phyloP scores from a whole-genome alignment of 2,329 filamentous ascomycete species.

The Ustilaginoidea virens region DNA sequence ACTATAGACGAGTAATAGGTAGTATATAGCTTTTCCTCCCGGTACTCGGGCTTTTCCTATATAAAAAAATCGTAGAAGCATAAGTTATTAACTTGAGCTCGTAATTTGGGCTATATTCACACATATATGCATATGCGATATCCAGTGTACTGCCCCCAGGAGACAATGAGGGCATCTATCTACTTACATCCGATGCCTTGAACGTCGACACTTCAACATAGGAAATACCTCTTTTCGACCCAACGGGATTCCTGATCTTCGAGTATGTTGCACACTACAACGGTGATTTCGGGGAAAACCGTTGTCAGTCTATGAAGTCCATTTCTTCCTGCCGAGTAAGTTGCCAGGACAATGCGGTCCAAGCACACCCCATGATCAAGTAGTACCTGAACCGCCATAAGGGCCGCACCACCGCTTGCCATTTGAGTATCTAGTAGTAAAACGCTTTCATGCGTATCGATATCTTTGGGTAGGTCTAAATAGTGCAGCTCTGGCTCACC shows the following conservation, averaged over 20 bases:
- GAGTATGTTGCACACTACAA: slow-evolving; percentile 72
- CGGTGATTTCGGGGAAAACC: slow-evolving; percentile 75
- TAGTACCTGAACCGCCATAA: slow-evolving; percentile 95
- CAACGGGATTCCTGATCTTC: slow-evolving; percentile 73
- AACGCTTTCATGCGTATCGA: slow-evolving; percentile 62
- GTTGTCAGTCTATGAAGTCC: slow-evolving; percentile 74
- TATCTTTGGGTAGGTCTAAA: slow-evolving; percentile 60
- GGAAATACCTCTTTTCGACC: slow-evolving; percentile 81
- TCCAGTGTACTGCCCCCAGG: too few species aligned
- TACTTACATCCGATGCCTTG: too few species aligned
- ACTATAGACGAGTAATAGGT: too few species aligned
- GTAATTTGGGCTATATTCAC: too few species aligned
- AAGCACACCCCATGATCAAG: slow-evolving; percentile 84
- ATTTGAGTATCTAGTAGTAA: slow-evolving; percentile 87
- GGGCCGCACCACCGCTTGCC: slow-evolving; percentile 67
- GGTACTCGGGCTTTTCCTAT: too few species aligned
- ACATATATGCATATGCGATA: too few species aligned
- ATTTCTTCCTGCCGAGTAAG: slow-evolving; percentile 73
- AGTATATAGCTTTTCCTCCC: too few species aligned
- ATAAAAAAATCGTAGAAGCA: too few species aligned
- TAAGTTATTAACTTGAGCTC: too few species aligned
- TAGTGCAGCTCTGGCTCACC: slow-evolving; percentile 92
- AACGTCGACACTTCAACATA: too few species aligned
- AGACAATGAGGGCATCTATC: too few species aligned
- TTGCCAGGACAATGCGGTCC: slow-evolving; percentile 78